A percentile compares a stretch with the other conserved stretches of the same genome.
These are phyloP conservation scores for Coemansia sp. DNA, from an alignment of 192 early-diverging fungal genomes.

Conservation along the genomic window DNA sequence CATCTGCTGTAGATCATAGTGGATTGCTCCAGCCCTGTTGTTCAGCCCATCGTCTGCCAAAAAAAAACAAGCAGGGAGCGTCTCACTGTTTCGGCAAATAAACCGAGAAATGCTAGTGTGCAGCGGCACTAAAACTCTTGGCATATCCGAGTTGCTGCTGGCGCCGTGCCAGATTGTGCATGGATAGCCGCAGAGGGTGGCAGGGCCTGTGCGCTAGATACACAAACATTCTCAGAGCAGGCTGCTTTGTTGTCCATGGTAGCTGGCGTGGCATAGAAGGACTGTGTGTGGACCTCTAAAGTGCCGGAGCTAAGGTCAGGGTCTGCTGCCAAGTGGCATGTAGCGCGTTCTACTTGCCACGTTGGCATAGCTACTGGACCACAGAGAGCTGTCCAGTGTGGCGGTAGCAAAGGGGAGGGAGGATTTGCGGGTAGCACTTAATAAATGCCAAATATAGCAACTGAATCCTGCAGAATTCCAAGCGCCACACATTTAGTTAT, in stretches of 20 bases:
- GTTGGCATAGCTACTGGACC: background rate
- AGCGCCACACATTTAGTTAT: background rate
- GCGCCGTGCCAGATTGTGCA: conserved; percentile 5
- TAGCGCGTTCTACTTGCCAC: background rate
- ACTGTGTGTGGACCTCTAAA: background rate
- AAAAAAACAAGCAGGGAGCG: background rate
- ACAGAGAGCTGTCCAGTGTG: background rate
- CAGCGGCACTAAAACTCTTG: conserved; percentile 6
- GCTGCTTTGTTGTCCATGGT: background rate
- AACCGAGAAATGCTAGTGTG: background rate
- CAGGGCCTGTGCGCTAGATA: conserved; percentile 9
- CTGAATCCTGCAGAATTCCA: conserved; percentile 6
- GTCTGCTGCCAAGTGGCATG: background rate
- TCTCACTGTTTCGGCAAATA: background rate
- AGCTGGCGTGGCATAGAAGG: background rate
- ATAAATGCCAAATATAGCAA: background rate
- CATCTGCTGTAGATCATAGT: background rate
- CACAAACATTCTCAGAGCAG: background rate
- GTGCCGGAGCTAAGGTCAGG: background rate
- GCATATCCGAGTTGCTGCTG: background rate
- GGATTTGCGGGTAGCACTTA: conserved; percentile 1
- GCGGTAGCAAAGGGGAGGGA: background rate
- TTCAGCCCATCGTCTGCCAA: conserved; percentile 9
- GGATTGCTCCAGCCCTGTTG: conserved; percentile 10
- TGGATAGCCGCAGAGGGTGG: background rate